These are phyloP conservation scores for Coniella vitis DNA, from an alignment of 2,329 filamentous ascomycete species.

Conservation along the genomic window DNA sequence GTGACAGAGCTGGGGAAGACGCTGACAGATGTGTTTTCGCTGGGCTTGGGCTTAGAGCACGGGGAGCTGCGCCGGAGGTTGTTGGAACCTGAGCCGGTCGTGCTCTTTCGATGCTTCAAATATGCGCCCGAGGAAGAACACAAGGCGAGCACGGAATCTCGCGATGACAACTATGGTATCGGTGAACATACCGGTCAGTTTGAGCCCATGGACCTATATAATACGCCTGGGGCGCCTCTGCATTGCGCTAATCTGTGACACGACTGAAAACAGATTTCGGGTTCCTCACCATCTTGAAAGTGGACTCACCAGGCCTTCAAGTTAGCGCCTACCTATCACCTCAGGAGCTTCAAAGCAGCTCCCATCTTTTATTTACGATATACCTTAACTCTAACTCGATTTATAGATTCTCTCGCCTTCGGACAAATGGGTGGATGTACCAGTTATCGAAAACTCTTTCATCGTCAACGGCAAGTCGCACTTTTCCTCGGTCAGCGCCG, in stretches of 20 bases:
- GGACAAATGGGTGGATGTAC: background rate
- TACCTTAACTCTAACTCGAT: no score
- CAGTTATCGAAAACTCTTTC: background rate
- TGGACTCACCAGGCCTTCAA: background rate
- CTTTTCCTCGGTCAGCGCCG: no score
- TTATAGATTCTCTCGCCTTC: background rate
- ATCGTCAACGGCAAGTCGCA: background rate
- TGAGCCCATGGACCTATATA: background rate
- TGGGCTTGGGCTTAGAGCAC: background rate
- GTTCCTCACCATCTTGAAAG: background rate
- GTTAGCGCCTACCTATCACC: no score
- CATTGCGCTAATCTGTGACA: background rate
- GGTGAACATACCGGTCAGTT: background rate
- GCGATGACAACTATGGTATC: background rate
- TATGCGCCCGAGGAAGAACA: background rate
- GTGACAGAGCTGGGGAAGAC: background rate
- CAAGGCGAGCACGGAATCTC: background rate
- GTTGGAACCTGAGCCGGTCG: background rate
- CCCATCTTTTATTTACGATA: no score
- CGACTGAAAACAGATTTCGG: background rate
- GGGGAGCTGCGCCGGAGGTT: background rate
- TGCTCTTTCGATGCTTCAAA: conserved; percentile 1
- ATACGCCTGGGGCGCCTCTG: background rate
- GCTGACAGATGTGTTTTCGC: background rate
- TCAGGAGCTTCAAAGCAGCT: no score